A percentile compares a stretch with the other conserved stretches of the same genome.
Conservation (phyloP, 495 filamentous ascomycete genomes). For the Bacidia rubella region DNA sequence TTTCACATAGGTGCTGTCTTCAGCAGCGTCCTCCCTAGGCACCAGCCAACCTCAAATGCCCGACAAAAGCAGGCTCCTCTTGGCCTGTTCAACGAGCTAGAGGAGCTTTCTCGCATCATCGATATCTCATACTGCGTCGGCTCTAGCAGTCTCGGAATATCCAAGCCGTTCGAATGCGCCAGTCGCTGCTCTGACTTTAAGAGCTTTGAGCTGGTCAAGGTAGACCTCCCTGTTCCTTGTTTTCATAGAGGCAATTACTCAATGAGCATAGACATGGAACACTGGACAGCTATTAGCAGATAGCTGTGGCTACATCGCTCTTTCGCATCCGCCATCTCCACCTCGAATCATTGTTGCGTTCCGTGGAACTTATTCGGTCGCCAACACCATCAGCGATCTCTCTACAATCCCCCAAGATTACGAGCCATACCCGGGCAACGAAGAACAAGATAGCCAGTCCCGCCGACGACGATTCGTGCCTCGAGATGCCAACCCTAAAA, state of each 20-base stretch:
- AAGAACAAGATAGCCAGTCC: conserved; percentile 20
- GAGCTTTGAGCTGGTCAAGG: conserved; percentile 58
- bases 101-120: conserved; percentile 74
- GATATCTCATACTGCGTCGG: conserved; percentile 94
- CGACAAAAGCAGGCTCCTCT: conserved; percentile 33
- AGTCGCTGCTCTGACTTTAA: conserved; percentile 75
- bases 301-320: conserved; percentile 84
- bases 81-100: conserved; percentile 63
- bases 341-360: conserved; percentile 79
- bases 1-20: background rate
- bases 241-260: background rate
- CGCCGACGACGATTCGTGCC: background rate
- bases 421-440: conserved; percentile 60
- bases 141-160: conserved; percentile 54
- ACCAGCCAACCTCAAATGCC: background rate
- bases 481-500: conserved; percentile 16
- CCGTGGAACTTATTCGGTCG: conserved; percentile 82
- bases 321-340: conserved; percentile 51
- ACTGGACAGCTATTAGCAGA: conserved; percentile 78
- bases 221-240: conserved; percentile 20
- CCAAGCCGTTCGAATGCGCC: conserved; percentile 68
- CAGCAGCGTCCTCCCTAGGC: background rate
- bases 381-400: conserved; percentile 80
- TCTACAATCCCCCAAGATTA: conserved; percentile 82
- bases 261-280: conserved; percentile 58